phyloP scores from a whole-genome alignment of 139 green algal species.

The Micractinium conductrix region DNA sequence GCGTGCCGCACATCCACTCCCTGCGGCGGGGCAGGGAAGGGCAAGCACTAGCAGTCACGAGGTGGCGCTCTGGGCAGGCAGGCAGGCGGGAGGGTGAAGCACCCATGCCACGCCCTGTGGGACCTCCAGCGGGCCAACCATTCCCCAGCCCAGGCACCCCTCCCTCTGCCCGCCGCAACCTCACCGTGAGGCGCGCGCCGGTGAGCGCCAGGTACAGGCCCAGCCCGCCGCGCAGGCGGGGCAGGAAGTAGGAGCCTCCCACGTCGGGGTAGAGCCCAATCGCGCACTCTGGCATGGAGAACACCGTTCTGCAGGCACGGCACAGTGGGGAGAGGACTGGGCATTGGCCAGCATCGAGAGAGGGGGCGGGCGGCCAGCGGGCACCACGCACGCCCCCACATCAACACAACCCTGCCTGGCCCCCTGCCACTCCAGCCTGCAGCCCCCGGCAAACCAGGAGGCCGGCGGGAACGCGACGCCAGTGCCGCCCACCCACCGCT shows the following conservation, averaged over 20 bases:
- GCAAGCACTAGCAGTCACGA: not conserved
- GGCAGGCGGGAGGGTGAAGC: too few relatives aligned
- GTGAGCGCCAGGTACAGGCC: constrained; percentile 87
- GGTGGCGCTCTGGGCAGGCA: too few relatives aligned
- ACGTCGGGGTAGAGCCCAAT: constrained; percentile 98
- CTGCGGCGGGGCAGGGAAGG: constrained; percentile 42
- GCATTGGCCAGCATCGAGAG: too few relatives aligned
- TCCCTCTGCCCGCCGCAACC: too few relatives aligned
- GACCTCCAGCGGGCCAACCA: too few relatives aligned
- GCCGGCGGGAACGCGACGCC: too few relatives aligned
- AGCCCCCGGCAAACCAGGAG: too few relatives aligned
- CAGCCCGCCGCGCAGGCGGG: constrained; percentile 62
- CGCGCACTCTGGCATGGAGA: constrained; percentile 97
- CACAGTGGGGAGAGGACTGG: too few relatives aligned
- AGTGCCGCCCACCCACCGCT: constrained; percentile 63
- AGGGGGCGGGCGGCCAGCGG: not conserved
- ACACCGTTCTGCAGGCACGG: constrained; percentile 74
- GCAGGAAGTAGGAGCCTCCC: constrained; percentile 87
- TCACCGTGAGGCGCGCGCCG: constrained; percentile 77
- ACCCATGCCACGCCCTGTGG: too few relatives aligned
- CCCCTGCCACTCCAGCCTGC: too few relatives aligned
- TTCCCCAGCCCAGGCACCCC: too few relatives aligned
- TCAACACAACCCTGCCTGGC: too few relatives aligned
- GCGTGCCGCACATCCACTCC: constrained; percentile 71
- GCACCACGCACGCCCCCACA: not conserved